These are phyloP conservation scores for Boletus subparvulus DNA, from an alignment of 768 basidiomycete genomes.

Conservation along the genomic window DNA sequence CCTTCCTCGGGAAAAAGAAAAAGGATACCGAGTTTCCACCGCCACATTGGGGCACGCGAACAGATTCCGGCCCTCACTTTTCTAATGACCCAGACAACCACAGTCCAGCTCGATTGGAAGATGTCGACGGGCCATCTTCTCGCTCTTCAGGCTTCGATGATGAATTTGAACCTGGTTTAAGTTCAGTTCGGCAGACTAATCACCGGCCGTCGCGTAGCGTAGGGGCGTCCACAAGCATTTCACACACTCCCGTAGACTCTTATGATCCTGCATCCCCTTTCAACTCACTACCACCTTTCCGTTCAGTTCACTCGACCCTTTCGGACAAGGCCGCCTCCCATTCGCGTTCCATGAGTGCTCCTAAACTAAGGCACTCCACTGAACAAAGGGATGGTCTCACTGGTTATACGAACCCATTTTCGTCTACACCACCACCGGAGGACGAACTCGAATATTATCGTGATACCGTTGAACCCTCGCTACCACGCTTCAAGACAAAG, in stretches of 20 bases:
- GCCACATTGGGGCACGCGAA: slow-evolving; percentile 53
- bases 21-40: slow-evolving; percentile 59
- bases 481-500: slow-evolving; percentile 45
- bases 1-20: slow-evolving; percentile 43
- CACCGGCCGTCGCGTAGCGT: slow-evolving; percentile 22
- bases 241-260: slow-evolving; percentile 21
- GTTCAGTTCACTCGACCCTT: slow-evolving; percentile 31
- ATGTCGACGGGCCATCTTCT: slow-evolving; percentile 20
- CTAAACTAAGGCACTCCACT: slow-evolving; percentile 20
- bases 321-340: slow-evolving; percentile 32
- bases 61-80: slow-evolving; percentile 59
- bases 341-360: slow-evolving; percentile 36
- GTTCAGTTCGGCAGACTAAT: slow-evolving; percentile 29
- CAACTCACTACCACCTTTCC: slow-evolving; percentile 36
- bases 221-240: slow-evolving; percentile 5
- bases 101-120: slow-evolving; percentile 30
- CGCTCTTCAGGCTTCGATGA: slow-evolving; percentile 37
- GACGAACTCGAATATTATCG: slow-evolving; percentile 16
- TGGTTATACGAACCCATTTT: slow-evolving; percentile 31
- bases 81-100: slow-evolving; percentile 25
- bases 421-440: slow-evolving; percentile 21
- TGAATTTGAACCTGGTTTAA: slow-evolving; percentile 46
- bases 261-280: slow-evolving; percentile 38
- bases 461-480: slow-evolving; percentile 11
- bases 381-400: background rate